Conservation (phyloP, 2,329 filamentous ascomycete species). For the Monosporascus sp. region DNA sequence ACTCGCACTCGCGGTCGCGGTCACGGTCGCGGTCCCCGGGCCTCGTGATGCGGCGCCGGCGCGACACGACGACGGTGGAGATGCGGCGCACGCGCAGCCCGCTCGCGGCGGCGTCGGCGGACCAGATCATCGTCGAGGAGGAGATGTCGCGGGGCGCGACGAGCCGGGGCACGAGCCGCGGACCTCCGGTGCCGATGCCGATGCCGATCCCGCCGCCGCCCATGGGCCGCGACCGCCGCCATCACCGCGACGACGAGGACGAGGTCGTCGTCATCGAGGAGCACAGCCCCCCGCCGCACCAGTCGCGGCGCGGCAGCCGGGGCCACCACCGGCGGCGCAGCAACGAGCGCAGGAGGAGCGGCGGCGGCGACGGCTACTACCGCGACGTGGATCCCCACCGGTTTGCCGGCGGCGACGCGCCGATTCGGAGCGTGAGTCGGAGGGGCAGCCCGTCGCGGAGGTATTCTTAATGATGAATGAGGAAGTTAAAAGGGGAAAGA, state of each 20-base stretch:
- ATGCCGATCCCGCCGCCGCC: conserved; percentile 1
- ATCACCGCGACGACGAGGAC: conserved; percentile 18
- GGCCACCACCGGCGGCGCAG: conserved; percentile 14
- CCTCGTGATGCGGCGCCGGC: background rate
- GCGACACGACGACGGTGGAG: no score
- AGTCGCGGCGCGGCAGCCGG: conserved; percentile 19
- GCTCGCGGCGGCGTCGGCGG: conserved; percentile 1
- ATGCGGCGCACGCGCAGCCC: no score
- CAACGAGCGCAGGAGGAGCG: conserved; percentile 19
- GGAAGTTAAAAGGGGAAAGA: background rate
- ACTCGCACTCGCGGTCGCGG: background rate
- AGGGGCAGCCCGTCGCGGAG: conserved; percentile 27
- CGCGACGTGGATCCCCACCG: conserved; percentile 27
- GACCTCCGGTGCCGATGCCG: background rate
- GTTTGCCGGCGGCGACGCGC: conserved; percentile 24
- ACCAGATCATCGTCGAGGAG: conserved; percentile 28
- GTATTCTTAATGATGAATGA: conserved; percentile 2
- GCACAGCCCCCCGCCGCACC: conserved; percentile 22
- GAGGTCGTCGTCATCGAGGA: conserved; percentile 36
- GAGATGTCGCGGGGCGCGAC: conserved; percentile 7
- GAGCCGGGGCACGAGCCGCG: background rate
- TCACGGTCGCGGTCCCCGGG: background rate
- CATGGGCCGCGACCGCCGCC: conserved; percentile 1
- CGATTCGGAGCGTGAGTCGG: conserved; percentile 25
- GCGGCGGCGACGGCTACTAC: conserved; percentile 9